Conservation (phyloP, 768 basidiomycete species). For the Trametes villosa region DNA sequence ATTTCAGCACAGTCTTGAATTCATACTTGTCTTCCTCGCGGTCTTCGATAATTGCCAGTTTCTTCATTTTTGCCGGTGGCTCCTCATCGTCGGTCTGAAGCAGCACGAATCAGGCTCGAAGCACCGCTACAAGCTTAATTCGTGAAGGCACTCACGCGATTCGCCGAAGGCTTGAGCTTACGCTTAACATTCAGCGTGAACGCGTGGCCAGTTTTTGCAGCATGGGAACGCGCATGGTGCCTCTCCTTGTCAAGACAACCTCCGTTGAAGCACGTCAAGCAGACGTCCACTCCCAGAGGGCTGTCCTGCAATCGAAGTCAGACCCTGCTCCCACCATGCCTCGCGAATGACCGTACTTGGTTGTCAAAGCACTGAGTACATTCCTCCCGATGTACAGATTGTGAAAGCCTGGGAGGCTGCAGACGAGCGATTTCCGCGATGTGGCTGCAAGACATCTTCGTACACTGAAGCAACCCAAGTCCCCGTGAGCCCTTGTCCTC, state of each 20-base stretch:
- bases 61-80: constrained; percentile 88
- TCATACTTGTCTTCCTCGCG: constrained; percentile 90
- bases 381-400: constrained; percentile 87
- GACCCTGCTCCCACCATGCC: not conserved
- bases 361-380: constrained; percentile 97
- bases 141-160: constrained; percentile 57
- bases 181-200: constrained; percentile 85
- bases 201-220: constrained; percentile 69
- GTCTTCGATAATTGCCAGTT: constrained; percentile 86
- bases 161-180: constrained; percentile 60
- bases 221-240: constrained; percentile 78
- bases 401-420: constrained; percentile 61
- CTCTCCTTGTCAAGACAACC: constrained; percentile 69
- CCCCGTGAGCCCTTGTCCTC: not conserved
- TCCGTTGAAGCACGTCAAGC: constrained; percentile 93
- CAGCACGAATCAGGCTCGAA: not conserved
- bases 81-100: constrained; percentile 70
- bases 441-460: constrained; percentile 53
- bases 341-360: constrained; percentile 56
- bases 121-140: no score
- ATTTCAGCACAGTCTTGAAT: constrained; percentile 63
- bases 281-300: constrained; percentile 82
- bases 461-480: not conserved
- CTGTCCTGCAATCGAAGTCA: constrained; percentile 55
- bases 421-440: constrained; percentile 52